Conservation (phyloP, 1,139 yeast species). For the Zygoascus sp. region DNA sequence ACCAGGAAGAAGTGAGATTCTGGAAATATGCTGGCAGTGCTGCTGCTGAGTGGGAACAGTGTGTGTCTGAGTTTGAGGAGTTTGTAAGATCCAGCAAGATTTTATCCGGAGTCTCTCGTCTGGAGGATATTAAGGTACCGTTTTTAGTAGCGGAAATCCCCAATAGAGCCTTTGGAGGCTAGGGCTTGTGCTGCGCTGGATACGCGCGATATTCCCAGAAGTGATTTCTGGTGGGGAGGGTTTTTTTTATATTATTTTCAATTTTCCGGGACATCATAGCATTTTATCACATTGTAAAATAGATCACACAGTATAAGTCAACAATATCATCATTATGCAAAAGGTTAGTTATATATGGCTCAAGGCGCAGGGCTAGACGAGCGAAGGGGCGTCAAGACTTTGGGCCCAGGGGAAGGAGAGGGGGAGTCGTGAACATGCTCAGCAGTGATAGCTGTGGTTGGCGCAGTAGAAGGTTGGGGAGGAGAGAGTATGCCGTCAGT, state of each 20-base stretch:
- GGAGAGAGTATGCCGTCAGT: neutral
- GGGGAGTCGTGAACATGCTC: neutral
- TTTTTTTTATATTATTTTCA: too few species aligned
- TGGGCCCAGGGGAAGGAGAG: neutral
- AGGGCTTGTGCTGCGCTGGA: neutral
- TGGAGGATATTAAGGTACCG: slow-evolving; percentile 39
- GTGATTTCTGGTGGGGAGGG: too few species aligned
- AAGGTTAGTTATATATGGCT: neutral
- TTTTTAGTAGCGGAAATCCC: slow-evolving; percentile 43
- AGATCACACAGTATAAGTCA: too few species aligned
- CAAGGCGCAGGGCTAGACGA: neutral
- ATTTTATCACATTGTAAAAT: too few species aligned
- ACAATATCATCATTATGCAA: neutral
- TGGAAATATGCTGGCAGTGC: slow-evolving; percentile 54
- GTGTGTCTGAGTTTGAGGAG: slow-evolving; percentile 56
- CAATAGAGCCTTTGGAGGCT: slow-evolving; percentile 13
- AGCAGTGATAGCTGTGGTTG: slow-evolving; percentile 1
- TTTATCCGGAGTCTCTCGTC: slow-evolving; percentile 29
- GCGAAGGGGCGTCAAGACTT: neutral
- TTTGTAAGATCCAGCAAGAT: slow-evolving; percentile 40
- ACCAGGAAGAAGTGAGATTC: slow-evolving; percentile 25
- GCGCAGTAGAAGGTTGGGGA: neutral
- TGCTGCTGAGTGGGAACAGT: slow-evolving; percentile 58
- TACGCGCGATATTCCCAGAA: too few species aligned
- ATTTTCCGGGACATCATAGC: too few species aligned